Evolutionary conservation across 1,139 yeast species (phyloP), one percentile per base, ranked within the genome.

Genomic region (Scheffersomyces segobiensis): DNA sequence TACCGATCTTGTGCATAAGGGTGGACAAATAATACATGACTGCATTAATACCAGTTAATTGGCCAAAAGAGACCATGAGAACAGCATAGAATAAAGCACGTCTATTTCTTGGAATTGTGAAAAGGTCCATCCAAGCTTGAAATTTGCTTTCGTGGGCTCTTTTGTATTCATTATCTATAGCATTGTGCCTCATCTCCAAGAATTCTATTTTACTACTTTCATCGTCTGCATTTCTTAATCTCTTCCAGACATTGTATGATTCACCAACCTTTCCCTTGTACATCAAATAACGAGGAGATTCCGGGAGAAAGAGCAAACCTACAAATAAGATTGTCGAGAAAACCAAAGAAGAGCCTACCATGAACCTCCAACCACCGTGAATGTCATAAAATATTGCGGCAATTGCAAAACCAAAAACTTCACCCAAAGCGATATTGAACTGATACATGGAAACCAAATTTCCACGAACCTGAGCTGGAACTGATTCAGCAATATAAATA

Each of bases 401-500:
- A 61, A 80, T 78, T 5, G 86, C 86, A 65, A 73, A 84, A 7
- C 88, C 89, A 47, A 85, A 63, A 10, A 85, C 84, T 64, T 85
- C 87, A 48, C 88, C 88, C 49, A 85, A 72, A 0, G 88, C 87
- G 65, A 84, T 83, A 63, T 80, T 81, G 63, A 84, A 81, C 71
- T 86, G 88, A 66, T 84, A 84, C 65, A 84, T 69, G 1, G 88
- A 83, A 19, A 85, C 87, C 55, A 86, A 69, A 59, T 79, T 77
- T 61, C 91, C 91, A 70, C 91, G 79, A 20, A 80, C 81, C 52
- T 74, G 76, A 2, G 87, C 82, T 10, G 87, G 87, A 46, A 86
- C 84, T 55, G 85, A 81, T 65, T 87, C 91, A 4, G 87, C 79
- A 54, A 85, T 79, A 62, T 86, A 84, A 53, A 85, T 78, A 61